phyloP scores from a whole-genome alignment of 1,284 basidiomycete species.

The Pseudozyma sp. region DNA sequence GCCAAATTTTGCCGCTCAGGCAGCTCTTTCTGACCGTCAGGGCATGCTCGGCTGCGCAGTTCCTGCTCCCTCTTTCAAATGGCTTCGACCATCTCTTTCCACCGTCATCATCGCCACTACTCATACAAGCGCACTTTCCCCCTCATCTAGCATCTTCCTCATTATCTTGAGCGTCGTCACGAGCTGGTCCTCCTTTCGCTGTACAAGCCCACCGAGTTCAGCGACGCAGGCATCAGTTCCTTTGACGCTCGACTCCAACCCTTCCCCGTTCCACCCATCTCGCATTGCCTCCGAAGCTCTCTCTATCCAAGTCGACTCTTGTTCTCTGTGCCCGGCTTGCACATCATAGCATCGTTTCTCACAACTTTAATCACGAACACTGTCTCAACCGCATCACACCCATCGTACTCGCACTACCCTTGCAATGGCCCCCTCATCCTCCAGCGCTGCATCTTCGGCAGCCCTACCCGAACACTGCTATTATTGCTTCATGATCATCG shows the following conservation, averaged over 20 bases:
- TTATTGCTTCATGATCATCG: constrained; percentile 72
- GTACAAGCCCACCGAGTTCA: background rate
- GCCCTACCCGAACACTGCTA: constrained; percentile 69
- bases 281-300: background rate
- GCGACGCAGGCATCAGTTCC: constrained; percentile 15
- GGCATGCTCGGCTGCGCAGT: background rate
- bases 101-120: background rate
- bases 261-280: background rate
- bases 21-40: background rate
- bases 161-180: constrained; percentile 22
- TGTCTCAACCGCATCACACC: background rate
- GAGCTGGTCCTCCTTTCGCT: constrained; percentile 30
- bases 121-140: background rate
- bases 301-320: background rate
- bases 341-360: constrained; percentile 2
- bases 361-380: background rate
- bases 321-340: constrained; percentile 25
- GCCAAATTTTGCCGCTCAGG: no score
- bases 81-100: background rate
- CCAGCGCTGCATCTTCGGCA: constrained; percentile 9
- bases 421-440: constrained; percentile 20
- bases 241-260: constrained; percentile 1
- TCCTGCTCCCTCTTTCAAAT: background rate
- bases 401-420: background rate
- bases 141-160: background rate